Evolutionary conservation across 2,329 filamentous ascomycete genomes (phyloP).

Genomic region (Colletotrichum eremochloae): DNA sequence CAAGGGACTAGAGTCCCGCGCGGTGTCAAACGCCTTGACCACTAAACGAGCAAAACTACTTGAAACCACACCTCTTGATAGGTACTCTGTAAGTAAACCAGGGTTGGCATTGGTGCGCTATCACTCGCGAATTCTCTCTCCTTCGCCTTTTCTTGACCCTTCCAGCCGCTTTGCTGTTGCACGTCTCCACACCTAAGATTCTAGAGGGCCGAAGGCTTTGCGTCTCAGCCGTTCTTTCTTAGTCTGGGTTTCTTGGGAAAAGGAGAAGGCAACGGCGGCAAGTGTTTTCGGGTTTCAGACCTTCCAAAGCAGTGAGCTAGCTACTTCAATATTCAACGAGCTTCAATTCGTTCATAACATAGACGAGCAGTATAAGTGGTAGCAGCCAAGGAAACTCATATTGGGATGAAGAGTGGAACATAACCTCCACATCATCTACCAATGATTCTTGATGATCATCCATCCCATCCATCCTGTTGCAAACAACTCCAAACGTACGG

Average conservation of each 20-base stretch:
- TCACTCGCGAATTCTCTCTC: neutral
- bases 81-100: neutral
- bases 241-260: neutral
- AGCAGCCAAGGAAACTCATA: neutral
- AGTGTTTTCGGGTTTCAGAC: neutral
- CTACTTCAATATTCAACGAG: no score
- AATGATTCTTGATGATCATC: neutral
- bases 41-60: no score
- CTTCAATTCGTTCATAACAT: neutral
- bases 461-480: neutral
- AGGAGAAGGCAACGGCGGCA: neutral
- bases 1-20: neutral
- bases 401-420: no score
- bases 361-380: neutral
- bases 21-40: neutral
- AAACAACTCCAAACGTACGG: neutral
- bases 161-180: neutral
- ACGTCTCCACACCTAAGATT: neutral
- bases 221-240: neutral
- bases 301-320: neutral
- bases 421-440: neutral
- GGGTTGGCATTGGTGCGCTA: neutral
- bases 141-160: neutral
- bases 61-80: neutral
- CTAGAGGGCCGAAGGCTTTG: neutral